Evolutionary conservation across 768 basidiomycete genomes (phyloP).

Genomic region (Hemileccinum impolitum): DNA sequence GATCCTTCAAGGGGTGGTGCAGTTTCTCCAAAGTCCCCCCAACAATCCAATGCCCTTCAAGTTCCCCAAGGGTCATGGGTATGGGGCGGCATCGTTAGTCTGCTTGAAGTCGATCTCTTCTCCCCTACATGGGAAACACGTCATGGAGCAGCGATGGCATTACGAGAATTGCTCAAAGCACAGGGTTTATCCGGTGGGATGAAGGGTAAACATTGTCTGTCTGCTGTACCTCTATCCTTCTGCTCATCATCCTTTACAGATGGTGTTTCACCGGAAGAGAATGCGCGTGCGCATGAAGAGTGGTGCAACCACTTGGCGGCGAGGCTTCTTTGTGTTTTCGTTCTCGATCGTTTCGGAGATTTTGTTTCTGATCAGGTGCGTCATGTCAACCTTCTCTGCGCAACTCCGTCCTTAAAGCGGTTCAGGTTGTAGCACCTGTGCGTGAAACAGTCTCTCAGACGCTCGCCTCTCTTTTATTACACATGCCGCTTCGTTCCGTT

Average conservation of each 20-base stretch:
- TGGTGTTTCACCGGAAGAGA: slow-evolving; percentile 50
- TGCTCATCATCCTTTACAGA: slow-evolving; percentile 37
- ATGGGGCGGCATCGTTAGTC: slow-evolving; percentile 79
- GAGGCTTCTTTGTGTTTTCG: slow-evolving; percentile 83
- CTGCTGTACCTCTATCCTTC: neutral
- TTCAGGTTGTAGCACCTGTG: slow-evolving; percentile 87
- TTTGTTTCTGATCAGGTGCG: slow-evolving; percentile 87
- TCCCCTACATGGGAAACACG: slow-evolving; percentile 90
- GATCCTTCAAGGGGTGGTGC: slow-evolving; percentile 86
- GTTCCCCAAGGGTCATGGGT: slow-evolving; percentile 76
- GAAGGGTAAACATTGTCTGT: slow-evolving; percentile 49
- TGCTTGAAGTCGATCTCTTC: slow-evolving; percentile 80
- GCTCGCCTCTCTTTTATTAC: slow-evolving; percentile 80
- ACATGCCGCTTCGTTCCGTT: slow-evolving; percentile 82
- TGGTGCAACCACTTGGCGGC: slow-evolving; percentile 91
- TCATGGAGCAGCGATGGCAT: slow-evolving; percentile 89
- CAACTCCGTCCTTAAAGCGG: neutral
- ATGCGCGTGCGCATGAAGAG: slow-evolving; percentile 66
- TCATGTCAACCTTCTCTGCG: neutral
- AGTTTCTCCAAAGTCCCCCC: slow-evolving; percentile 71
- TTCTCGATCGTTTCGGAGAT: slow-evolving; percentile 97
- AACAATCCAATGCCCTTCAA: slow-evolving; percentile 73
- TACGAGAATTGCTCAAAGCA: slow-evolving; percentile 81
- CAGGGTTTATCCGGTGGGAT: slow-evolving; percentile 85
- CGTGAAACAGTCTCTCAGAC: slow-evolving; percentile 96